Percentiles rank a stretch among this genome's conserved stretches.
These are phyloP conservation scores for Naganishia liquefaciens DNA, from an alignment of 1,284 basidiomycete species.

Conservation along the genomic window DNA sequence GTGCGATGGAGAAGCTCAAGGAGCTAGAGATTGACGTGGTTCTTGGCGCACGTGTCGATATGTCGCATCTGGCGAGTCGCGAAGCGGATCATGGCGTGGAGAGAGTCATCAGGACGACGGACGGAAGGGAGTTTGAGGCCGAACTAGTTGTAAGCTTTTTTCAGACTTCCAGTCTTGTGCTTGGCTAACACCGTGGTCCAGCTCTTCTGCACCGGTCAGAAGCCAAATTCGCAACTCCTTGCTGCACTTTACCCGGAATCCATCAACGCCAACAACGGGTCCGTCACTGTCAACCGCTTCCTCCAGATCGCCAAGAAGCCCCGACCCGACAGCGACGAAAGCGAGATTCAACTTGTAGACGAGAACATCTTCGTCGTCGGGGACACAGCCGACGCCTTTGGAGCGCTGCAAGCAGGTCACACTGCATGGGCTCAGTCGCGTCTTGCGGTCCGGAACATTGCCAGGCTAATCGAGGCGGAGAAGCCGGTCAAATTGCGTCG, in stretches of 20 bases:
- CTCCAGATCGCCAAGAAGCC: slow-evolving; percentile 58
- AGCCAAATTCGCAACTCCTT: slow-evolving; percentile 64
- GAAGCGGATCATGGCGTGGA: slow-evolving; percentile 42
- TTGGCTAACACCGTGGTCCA: slow-evolving; percentile 43
- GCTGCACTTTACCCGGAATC: slow-evolving; percentile 54
- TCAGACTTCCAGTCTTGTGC: background rate
- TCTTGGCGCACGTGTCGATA: slow-evolving; percentile 50
- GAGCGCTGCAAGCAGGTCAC: slow-evolving; percentile 63
- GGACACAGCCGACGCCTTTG: slow-evolving; percentile 53
- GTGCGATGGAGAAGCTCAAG: slow-evolving; percentile 45
- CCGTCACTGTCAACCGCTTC: slow-evolving; percentile 61
- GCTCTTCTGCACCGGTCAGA: slow-evolving; percentile 75
- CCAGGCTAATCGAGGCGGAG: slow-evolving; percentile 43
- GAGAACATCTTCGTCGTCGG: slow-evolving; percentile 55
- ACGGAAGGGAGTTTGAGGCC: slow-evolving; percentile 63
- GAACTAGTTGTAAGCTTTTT: slow-evolving; percentile 62
- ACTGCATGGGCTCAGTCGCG: slow-evolving; percentile 64
- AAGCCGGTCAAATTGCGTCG: slow-evolving; percentile 36
- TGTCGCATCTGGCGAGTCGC: slow-evolving; percentile 46
- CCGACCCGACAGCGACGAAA: slow-evolving; percentile 34
- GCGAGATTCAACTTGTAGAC: slow-evolving; percentile 27
- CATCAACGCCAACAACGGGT: slow-evolving; percentile 56
- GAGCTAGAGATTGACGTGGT: slow-evolving; percentile 53
- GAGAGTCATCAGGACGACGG: slow-evolving; percentile 59
- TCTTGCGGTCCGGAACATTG: slow-evolving; percentile 51